phyloP scores from a whole-genome alignment of 1,284 basidiomycete genomes.

The Microbotryum violaceum region DNA sequence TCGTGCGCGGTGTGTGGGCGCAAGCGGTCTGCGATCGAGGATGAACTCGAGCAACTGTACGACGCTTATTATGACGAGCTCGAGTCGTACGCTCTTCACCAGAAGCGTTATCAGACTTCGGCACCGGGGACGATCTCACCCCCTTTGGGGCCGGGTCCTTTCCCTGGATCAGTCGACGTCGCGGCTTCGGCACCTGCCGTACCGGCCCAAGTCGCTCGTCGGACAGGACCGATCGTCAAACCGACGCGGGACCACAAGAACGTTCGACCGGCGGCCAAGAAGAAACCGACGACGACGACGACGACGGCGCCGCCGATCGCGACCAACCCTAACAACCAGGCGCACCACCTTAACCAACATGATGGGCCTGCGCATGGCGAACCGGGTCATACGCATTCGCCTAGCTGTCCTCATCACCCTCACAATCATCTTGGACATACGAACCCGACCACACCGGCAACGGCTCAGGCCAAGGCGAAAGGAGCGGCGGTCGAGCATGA shows the following conservation, averaged over 20 bases:
- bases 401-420: slow-evolving; percentile 36
- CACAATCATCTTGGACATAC: slow-evolving; percentile 37
- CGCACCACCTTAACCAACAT: slow-evolving; percentile 15
- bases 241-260: slow-evolving; percentile 36
- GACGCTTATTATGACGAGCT: slow-evolving; percentile 99
- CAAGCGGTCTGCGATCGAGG: slow-evolving; percentile 97
- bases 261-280: slow-evolving; percentile 28
- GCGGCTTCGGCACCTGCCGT: slow-evolving; percentile 38
- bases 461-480: slow-evolving; percentile 23
- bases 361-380: slow-evolving; percentile 29
- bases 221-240: slow-evolving; percentile 26
- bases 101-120: slow-evolving; percentile 82
- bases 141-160: slow-evolving; percentile 91
- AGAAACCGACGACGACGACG: slow-evolving; percentile 13
- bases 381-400: slow-evolving; percentile 35
- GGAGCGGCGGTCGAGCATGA: slow-evolving; percentile 10
- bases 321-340: slow-evolving; percentile 4
- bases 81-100: slow-evolving; percentile 95
- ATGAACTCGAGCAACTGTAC: slow-evolving; percentile 97
- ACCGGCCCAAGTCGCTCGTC: slow-evolving; percentile 1
- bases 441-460: slow-evolving; percentile 1
- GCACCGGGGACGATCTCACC: slow-evolving; percentile 70
- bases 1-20: slow-evolving; percentile 92
- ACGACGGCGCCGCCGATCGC: slow-evolving; percentile 1
- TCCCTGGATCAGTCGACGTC: slow-evolving; percentile 88